Base-by-base conservation (phyloP, 1,284 basidiomycete species). In the Afroboletus lepidellus region DNA sequence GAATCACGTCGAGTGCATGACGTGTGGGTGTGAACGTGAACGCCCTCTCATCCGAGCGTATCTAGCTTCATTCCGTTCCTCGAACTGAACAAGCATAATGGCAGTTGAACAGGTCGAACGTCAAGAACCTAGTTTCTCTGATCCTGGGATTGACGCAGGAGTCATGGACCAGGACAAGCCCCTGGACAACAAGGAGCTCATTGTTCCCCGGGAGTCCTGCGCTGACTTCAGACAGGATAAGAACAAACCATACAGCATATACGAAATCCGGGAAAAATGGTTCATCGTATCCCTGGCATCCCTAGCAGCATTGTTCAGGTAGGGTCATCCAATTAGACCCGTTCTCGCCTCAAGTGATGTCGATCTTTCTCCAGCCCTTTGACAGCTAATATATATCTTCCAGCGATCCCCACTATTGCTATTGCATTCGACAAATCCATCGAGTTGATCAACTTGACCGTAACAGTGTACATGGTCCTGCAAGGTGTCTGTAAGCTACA, bases 401-500 rank as follows among this genome's bases (percentile, higher is more conserved):
- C 89, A 9, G 87, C 85, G 3, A 85, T 92, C 44, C 89, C 88
- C 0, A 75, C 77, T 2, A 74, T 92, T 23, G 75, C 84, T 0
- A 54, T 58, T 6, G 85, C 74, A 2, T 88, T 92, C 56, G 58
- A 83, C 57, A 81, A 84, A 54, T 79, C 83, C 0, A 75, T 77
- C 3, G 85, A 90, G 57, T 69, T 83, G 18, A 87, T 90, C 41
- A 90, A 92, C 60, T 63, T 92, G 32, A 88, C 87, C 1, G 85
- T 92, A 25, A 91, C 88, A 0, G 78, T 87, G 51, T 90, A 91
- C 65, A 84, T 91, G 81, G 72, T 90, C 29, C 72, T 90, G 24
- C 90, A 93, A 70, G 89, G 84, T 20, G 67, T 88, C 39, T 78
- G 86, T 87, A 57, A 55, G 74, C 60, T 49, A 23, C 18, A 5